Conservation (phyloP, 495 filamentous ascomycete genomes). For the Mycothermus thermophilus region DNA sequence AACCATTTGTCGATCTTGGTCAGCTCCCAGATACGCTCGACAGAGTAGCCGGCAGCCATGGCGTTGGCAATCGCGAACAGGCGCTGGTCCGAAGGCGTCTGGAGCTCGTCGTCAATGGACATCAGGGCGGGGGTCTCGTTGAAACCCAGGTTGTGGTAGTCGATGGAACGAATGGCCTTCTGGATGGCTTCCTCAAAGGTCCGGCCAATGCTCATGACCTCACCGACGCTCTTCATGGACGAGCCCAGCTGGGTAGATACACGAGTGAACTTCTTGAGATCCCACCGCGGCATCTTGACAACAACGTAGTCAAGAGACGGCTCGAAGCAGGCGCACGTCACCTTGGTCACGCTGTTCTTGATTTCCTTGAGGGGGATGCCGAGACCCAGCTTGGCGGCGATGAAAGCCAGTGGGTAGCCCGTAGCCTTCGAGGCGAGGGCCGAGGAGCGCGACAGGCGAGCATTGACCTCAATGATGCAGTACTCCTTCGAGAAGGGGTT, state of each 20-base stretch:
- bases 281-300: slow-evolving; percentile 97
- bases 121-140: slow-evolving; percentile 83
- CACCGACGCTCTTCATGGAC: slow-evolving; percentile 99
- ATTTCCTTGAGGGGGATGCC: slow-evolving; percentile 95
- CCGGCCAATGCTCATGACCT: slow-evolving; percentile 95
- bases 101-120: slow-evolving; percentile 89
- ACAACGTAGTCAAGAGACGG: slow-evolving; percentile 98
- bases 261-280: slow-evolving; percentile 94
- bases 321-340: slow-evolving; percentile 95
- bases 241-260: slow-evolving; percentile 90
- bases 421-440: slow-evolving; percentile 96
- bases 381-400: slow-evolving; percentile 87
- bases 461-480: slow-evolving; percentile 96
- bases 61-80: slow-evolving; percentile 96
- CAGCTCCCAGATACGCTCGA: slow-evolving; percentile 94
- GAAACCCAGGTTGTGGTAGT: slow-evolving; percentile 91
- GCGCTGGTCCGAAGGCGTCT: slow-evolving; percentile 94
- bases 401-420: slow-evolving; percentile 92
- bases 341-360: slow-evolving; percentile 88
- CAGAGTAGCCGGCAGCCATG: slow-evolving; percentile 84
- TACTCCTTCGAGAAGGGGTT: slow-evolving; percentile 94
- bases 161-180: slow-evolving; percentile 89
- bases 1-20: slow-evolving; percentile 99
- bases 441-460: slow-evolving; percentile 89
- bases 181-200: slow-evolving; percentile 98